These are phyloP conservation scores for Deinandra increscens DNA, from an alignment of 129 eudicot genomes.

Conservation along the genomic window DNA sequence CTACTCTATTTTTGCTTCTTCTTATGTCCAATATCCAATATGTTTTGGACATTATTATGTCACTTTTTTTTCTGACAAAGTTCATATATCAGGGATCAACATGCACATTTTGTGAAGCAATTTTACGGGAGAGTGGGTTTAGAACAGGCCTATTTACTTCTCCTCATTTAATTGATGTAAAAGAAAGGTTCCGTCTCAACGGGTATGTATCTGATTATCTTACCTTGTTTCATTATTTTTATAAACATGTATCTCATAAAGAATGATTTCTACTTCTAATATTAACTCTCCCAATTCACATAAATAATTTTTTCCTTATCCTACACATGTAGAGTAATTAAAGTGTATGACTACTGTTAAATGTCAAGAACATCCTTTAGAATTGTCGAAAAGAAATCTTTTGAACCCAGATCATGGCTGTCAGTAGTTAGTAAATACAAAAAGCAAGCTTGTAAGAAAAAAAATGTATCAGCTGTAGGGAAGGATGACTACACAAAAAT, in stretches of 20 bases:
- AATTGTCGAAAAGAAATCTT: neutral
- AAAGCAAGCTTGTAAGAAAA: neutral
- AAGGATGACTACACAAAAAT: neutral
- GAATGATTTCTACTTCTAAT: neutral
- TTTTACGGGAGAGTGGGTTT: constrained; percentile 75
- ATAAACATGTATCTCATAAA: constrained; percentile 11
- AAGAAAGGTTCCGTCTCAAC: constrained; percentile 84
- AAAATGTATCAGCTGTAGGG: neutral
- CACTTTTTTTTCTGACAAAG: constrained; percentile 17
- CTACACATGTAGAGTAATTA: neutral
- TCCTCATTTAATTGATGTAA: constrained; percentile 90
- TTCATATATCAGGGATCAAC: constrained; percentile 81
- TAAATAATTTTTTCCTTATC: neutral
- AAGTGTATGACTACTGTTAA: constrained; percentile 2
- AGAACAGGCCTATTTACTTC: constrained; percentile 88
- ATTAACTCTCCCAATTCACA: neutral
- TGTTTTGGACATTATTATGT: constrained; percentile 4
- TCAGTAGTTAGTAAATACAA: neutral
- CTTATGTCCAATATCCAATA: constrained; percentile 6
- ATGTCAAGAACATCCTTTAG: neutral
- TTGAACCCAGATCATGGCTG: neutral
- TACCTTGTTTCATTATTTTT: constrained; percentile 3
- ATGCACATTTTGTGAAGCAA: constrained; percentile 88
- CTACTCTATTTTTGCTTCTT: constrained; percentile 10
- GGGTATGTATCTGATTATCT: constrained; percentile 58